Evolutionary conservation across 2,329 filamentous ascomycete genomes (phyloP).

Genomic region (Chaetomium olivaceum): DNA sequence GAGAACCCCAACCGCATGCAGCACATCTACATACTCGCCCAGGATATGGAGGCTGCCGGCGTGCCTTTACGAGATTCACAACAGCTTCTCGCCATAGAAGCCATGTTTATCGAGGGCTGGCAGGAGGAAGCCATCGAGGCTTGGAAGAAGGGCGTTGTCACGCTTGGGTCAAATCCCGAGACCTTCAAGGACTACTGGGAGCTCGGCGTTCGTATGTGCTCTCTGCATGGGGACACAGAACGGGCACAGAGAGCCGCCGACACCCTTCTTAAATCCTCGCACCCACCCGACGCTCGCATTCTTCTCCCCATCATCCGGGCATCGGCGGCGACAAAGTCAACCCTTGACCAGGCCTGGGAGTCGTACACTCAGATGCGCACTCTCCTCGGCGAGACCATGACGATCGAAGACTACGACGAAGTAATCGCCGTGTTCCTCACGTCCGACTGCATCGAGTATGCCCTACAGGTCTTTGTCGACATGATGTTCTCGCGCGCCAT

Average conservation of each 20-base stretch:
- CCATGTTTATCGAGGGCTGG: slow-evolving; percentile 64
- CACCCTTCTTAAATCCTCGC: slow-evolving; percentile 50
- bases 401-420: slow-evolving; percentile 73
- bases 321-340: slow-evolving; percentile 56
- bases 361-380: slow-evolving; percentile 65
- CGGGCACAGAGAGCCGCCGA: slow-evolving; percentile 59
- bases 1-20: slow-evolving; percentile 58
- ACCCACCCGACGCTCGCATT: slow-evolving; percentile 54
- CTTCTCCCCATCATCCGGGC: slow-evolving; percentile 70
- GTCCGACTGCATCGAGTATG: slow-evolving; percentile 63
- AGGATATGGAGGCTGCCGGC: slow-evolving; percentile 65
- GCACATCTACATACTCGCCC: slow-evolving; percentile 61
- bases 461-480: slow-evolving; percentile 77
- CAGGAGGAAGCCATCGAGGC: slow-evolving; percentile 60
- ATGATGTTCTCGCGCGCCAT: slow-evolving; percentile 73
- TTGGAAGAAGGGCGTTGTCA: slow-evolving; percentile 60
- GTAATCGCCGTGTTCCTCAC: slow-evolving; percentile 71
- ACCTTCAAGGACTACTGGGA: slow-evolving; percentile 60
- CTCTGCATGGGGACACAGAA: slow-evolving; percentile 56
- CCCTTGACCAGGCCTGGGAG: slow-evolving; percentile 61
- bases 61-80: slow-evolving; percentile 57
- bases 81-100: slow-evolving; percentile 67
- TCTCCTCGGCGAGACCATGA: slow-evolving; percentile 61
- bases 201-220: slow-evolving; percentile 66
- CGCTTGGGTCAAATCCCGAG: slow-evolving; percentile 51